phyloP scores from a whole-genome alignment of 805 yeast genomes.

The Ogataea nakhonphanomensis region DNA sequence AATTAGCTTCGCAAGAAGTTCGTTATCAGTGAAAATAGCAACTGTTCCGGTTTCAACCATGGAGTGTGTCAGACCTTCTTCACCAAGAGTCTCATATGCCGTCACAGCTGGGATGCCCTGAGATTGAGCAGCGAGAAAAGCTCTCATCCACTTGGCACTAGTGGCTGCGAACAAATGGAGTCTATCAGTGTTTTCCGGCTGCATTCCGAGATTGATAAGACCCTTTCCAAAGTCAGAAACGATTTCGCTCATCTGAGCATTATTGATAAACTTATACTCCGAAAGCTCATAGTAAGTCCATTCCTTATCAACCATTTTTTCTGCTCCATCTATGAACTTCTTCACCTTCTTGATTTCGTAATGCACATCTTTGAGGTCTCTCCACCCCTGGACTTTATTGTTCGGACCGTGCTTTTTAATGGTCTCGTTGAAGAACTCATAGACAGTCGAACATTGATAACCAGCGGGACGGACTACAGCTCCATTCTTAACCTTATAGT shows the following conservation, averaged over 20 bases:
- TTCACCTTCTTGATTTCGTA: conserved; percentile 70
- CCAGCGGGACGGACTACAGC: conserved; percentile 59
- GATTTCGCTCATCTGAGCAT: conserved; percentile 48
- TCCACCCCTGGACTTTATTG: conserved; percentile 65
- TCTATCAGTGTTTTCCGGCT: conserved; percentile 55
- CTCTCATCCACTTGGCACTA: conserved; percentile 86
- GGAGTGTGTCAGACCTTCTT: conserved; percentile 81
- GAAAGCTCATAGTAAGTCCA: conserved; percentile 86
- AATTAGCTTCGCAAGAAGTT: conserved; percentile 60
- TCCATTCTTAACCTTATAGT: conserved; percentile 42
- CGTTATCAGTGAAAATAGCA: conserved; percentile 82
- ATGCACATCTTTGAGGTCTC: conserved; percentile 72
- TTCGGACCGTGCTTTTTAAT: conserved; percentile 52
- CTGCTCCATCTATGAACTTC: conserved; percentile 76
- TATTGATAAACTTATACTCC: conserved; percentile 65
- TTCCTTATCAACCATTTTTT: conserved; percentile 67
- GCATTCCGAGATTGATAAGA: conserved; percentile 65
- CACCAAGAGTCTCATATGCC: conserved; percentile 94
- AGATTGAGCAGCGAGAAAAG: conserved; percentile 71
- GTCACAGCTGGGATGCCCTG: conserved; percentile 87
- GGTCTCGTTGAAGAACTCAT: conserved; percentile 64
- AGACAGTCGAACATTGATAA: conserved; percentile 61
- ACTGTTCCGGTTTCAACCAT: conserved; percentile 74
- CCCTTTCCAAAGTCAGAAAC: conserved; percentile 69
- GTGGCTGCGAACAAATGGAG: conserved; percentile 87